Evolutionary conservation across 1,284 basidiomycete species (phyloP).

Genomic region (Ceratobasidium sp.): DNA sequence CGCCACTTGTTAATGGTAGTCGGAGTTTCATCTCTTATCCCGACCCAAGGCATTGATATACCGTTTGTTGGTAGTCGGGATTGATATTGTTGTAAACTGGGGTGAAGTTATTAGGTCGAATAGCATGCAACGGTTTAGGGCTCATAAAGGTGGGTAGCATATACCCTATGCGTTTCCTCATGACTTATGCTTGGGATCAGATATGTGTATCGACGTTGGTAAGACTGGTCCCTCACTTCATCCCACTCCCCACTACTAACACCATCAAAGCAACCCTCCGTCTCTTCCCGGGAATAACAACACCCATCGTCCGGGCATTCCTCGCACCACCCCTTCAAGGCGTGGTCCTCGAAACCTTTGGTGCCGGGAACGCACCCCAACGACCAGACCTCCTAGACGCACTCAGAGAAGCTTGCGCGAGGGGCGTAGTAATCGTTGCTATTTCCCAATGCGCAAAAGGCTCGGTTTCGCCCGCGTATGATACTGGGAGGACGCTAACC

Average conservation of each 20-base stretch:
- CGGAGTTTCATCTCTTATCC: no score
- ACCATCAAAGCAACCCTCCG: conserved; percentile 66
- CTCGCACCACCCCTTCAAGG: conserved; percentile 72
- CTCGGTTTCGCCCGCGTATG: conserved; percentile 78
- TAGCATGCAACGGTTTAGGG: conserved; percentile 73
- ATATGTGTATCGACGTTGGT: conserved; percentile 80
- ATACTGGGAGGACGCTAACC: conserved; percentile 76
- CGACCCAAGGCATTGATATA: background rate
- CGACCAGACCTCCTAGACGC: conserved; percentile 68
- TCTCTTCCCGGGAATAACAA: conserved; percentile 85
- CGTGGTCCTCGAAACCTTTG: conserved; percentile 87
- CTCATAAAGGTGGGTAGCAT: conserved; percentile 67
- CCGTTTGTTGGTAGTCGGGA: conserved; percentile 72
- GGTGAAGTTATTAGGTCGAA: conserved; percentile 80
- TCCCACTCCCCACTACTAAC: background rate
- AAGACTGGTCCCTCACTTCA: conserved; percentile 45
- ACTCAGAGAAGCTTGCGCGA: conserved; percentile 77
- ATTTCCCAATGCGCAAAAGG: conserved; percentile 89
- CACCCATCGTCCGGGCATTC: conserved; percentile 72
- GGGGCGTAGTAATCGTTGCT: conserved; percentile 85
- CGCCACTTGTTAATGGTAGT: conserved; percentile 78
- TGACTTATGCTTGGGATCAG: conserved; percentile 51
- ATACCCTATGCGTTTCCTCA: conserved; percentile 9
- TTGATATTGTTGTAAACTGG: conserved; percentile 88
- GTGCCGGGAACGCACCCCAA: conserved; percentile 84